Evolutionary conservation across 2,329 filamentous ascomycete genomes (phyloP), one percentile per base, ranked within the genome.

Genomic region (Epichloe amarillans): DNA sequence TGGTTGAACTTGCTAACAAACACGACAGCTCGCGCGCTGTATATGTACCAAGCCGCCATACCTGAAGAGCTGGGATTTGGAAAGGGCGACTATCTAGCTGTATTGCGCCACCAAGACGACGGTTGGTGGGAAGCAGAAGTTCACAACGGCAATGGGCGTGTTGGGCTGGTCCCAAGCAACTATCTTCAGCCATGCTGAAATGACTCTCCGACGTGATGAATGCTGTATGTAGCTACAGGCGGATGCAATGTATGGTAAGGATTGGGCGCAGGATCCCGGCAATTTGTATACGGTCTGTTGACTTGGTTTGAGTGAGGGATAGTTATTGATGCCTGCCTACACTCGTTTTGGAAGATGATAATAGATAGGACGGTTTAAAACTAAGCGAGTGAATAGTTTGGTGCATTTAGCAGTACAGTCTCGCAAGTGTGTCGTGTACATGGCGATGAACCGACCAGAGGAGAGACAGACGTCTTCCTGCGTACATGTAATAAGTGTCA

Each of bases 41-140:
- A 97, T 68, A 82, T 88, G 72, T 98, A 98, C 66, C 82, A 86
- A 62, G 89, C 93, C 2, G 91, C 89, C 21, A 98, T 98, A 52
- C 88, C 91, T 0, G 93, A 97, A 64, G 94, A 98, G 68, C 72
- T 98, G 19, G 85, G 86, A 14, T 98, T 98, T 66, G 75, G 76
- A 45, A 98, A 98, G 71, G 90, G 90, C 46, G 94, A 98, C 63
- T 82, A 91, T 53, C 74, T 98, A 14, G 88, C 91, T 2, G 83
- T 98, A 14, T 73, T 96, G 45, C 79, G 90, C 53, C 81, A 95
- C 61, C 93, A 98, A 69, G 93, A 98, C 64, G 93, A 98, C 63
- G 93, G 93, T 19, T 98, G 93, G 93, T 98, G 94, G 93, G 93
- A 98, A 71, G 94, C 94, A 12, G 91, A 96, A 66, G 80, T 96